These are phyloP conservation scores for Suhomyces sp. DNA, from an alignment of 805 yeast genomes.

Conservation along the genomic window DNA sequence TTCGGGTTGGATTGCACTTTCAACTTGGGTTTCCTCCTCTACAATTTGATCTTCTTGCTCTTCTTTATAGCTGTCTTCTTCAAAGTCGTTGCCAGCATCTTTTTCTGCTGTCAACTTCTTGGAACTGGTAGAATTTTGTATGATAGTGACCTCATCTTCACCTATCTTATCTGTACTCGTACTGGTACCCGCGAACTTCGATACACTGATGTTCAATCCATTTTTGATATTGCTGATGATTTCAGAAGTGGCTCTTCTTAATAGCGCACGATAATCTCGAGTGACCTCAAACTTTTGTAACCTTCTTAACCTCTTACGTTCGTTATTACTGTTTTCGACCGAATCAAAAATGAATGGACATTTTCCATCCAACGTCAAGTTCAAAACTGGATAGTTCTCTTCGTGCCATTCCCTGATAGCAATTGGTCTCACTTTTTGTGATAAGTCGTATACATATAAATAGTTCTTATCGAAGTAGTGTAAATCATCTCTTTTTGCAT, in stretches of 20 bases:
- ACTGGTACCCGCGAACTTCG: slow-evolving; percentile 21
- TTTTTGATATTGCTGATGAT: slow-evolving; percentile 27
- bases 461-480: slow-evolving; percentile 72
- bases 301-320: slow-evolving; percentile 39
- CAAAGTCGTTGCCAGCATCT: slow-evolving; percentile 6
- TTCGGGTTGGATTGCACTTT: neutral
- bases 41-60: slow-evolving; percentile 9
- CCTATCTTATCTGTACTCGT: slow-evolving; percentile 24
- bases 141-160: slow-evolving; percentile 15
- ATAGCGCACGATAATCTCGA: slow-evolving; percentile 38
- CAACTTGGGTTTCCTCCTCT: neutral
- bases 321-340: slow-evolving; percentile 35
- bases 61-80: slow-evolving; percentile 8
- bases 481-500: slow-evolving; percentile 79
- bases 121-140: slow-evolving; percentile 11
- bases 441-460: slow-evolving; percentile 75
- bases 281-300: slow-evolving; percentile 40
- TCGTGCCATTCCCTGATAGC: slow-evolving; percentile 76
- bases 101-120: slow-evolving; percentile 4
- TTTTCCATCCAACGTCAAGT: slow-evolving; percentile 65
- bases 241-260: slow-evolving; percentile 33
- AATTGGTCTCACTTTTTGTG: slow-evolving; percentile 75
- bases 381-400: slow-evolving; percentile 53
- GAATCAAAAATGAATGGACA: slow-evolving; percentile 77
- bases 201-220: slow-evolving; percentile 12